Evolutionary conservation across 768 basidiomycete genomes (phyloP).

Genomic region (Mycena indigotica): DNA sequence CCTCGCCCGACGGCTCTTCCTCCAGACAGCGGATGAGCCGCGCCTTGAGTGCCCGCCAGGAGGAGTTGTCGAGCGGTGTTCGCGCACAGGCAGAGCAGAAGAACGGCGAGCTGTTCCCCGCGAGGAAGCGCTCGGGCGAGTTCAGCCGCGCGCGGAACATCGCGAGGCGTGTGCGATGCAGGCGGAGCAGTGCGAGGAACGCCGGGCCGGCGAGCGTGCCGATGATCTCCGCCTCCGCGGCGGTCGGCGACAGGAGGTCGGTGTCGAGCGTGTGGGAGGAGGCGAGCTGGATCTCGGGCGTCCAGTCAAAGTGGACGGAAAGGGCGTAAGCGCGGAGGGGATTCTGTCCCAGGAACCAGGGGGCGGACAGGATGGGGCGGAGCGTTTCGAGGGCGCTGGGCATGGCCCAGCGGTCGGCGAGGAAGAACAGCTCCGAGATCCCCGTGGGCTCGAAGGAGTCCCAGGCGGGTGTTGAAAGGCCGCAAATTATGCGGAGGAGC

Average conservation of each 20-base stretch:
- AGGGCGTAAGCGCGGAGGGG: conserved; percentile 57
- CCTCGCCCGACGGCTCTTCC: conserved; percentile 5
- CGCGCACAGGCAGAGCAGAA: conserved; percentile 59
- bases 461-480: conserved; percentile 51
- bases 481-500: conserved; percentile 59
- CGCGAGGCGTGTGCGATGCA: conserved; percentile 60
- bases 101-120: conserved; percentile 45
- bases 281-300: conserved; percentile 55
- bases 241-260: conserved; percentile 43
- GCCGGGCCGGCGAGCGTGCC: conserved; percentile 52
- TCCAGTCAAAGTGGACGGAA: conserved; percentile 65
- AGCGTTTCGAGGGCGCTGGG: conserved; percentile 60
- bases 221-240: conserved; percentile 43
- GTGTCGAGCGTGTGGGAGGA: conserved; percentile 59
- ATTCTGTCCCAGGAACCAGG: conserved; percentile 44
- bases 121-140: conserved; percentile 61
- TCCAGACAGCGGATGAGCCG: conserved; percentile 56
- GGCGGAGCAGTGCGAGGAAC: conserved; percentile 53
- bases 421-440: conserved; percentile 44
- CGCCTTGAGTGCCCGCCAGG: conserved; percentile 65
- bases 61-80: conserved; percentile 55
- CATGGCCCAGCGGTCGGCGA: conserved; percentile 75
- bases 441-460: conserved; percentile 56
- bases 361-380: conserved; percentile 52
- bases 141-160: conserved; percentile 52